Conservation (phyloP, 2,329 filamentous ascomycete species). For the Talaromyces sp. region DNA sequence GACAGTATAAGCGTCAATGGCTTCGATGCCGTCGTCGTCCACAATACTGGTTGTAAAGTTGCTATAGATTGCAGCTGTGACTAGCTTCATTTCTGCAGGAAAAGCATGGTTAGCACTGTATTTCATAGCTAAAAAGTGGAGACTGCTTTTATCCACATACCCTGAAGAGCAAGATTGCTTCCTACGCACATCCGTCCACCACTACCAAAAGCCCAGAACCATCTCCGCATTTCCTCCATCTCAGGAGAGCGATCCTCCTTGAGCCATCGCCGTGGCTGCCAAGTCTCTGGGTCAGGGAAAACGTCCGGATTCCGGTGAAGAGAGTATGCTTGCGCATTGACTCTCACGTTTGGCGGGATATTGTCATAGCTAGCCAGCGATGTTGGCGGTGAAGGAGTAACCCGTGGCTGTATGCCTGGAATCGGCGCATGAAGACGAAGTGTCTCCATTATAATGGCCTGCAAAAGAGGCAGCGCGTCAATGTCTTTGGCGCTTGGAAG, state of each 20-base stretch:
- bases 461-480: constrained; percentile 49
- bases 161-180: constrained; percentile 44
- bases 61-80: constrained; percentile 64
- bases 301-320: constrained; percentile 47
- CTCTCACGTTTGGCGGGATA: constrained; percentile 40
- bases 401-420: constrained; percentile 57
- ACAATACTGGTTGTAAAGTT: constrained; percentile 59
- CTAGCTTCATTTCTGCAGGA: constrained; percentile 64
- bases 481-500: constrained; percentile 38
- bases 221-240: constrained; percentile 41
- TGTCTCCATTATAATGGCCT: constrained; percentile 58
- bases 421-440: constrained; percentile 58
- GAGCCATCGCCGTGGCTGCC: constrained; percentile 47
- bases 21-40: constrained; percentile 60
- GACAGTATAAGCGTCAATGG: constrained; percentile 60
- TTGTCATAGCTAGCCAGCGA: constrained; percentile 35
- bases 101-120: not conserved
- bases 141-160: constrained; percentile 18
- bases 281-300: constrained; percentile 45
- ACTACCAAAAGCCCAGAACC: constrained; percentile 50
- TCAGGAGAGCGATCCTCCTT: constrained; percentile 30
- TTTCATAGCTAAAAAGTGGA: not conserved
- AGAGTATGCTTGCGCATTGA: constrained; percentile 48
- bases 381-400: constrained; percentile 38
- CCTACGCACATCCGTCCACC: constrained; percentile 48